Evolutionary conservation across 345 rosid genomes (phyloP), one percentile per base, ranked within the genome.

Genomic region (Gossypium mustelinum): DNA sequence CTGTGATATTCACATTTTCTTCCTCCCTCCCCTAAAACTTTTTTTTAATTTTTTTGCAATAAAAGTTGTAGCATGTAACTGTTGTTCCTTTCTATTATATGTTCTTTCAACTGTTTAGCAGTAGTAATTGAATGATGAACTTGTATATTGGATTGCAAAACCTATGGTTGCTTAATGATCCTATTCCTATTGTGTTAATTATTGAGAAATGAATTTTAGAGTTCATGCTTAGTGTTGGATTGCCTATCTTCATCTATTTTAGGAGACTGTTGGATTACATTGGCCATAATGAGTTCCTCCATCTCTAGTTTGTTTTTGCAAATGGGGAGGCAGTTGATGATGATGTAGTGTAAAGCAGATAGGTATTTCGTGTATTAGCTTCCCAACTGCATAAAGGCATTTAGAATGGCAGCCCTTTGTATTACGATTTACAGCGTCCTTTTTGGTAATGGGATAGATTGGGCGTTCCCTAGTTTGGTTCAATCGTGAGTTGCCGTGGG

Each of bases 61-160:
- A 72, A 44, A 45, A 39, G 13, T 58, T 73, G 27, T 48, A 43
- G 45, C 52, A 17, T 69, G 45, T 51, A 27, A 51, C 44, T 27
- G 13, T 25, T 29, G 1, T 27, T 17, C 22, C 13, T 50, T 68
- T 14, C 45, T 27, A 45, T 25, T 51, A 14, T 51, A 45, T 50
- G 60, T 69, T 68, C n/a, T 27, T 41, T 4, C 52, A 27, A 68
- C 57, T 51, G 44, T 51, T 69, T 27, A 48, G 73, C 73, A 14
- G 10, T 24, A 27, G 12, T 8, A 27, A 20, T 52, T 29, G 60
- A 52, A 70, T 70, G 27, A 29, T 52, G 50, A 70, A 52, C 17
- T 27, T 70, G 60, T 69, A 69, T 10, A 17, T 29, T 29, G 18
- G 16, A 52, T 25, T 69, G 45, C 45, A 29, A 50, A 50, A n/a